Conservation (phyloP, 2,329 filamentous ascomycete genomes). For the Fusarium graminum region DNA sequence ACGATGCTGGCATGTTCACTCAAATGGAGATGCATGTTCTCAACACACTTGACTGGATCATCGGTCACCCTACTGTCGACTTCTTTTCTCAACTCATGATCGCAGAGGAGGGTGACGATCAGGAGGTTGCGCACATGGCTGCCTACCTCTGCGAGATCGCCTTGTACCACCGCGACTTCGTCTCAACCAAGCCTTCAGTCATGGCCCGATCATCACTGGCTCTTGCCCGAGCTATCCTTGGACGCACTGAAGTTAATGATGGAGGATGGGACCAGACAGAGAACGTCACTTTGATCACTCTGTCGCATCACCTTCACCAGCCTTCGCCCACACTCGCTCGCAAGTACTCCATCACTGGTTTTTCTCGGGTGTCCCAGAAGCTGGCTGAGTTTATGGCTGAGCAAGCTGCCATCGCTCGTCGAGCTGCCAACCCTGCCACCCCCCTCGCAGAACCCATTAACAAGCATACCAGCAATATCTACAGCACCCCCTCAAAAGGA, state of each 20-base stretch:
- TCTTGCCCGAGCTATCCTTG: slow-evolving; percentile 86
- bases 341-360: slow-evolving; percentile 69
- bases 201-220: slow-evolving; percentile 91
- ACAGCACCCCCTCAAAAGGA: slow-evolving; percentile 84
- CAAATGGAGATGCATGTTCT: slow-evolving; percentile 99
- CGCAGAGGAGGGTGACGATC: slow-evolving; percentile 81
- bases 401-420: slow-evolving; percentile 68
- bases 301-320: slow-evolving; percentile 71
- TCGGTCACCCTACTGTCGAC: slow-evolving; percentile 96
- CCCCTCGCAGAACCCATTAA: slow-evolving; percentile 68
- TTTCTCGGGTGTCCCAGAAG: slow-evolving; percentile 67
- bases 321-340: slow-evolving; percentile 69
- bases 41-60: slow-evolving; percentile 95
- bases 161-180: slow-evolving; percentile 96
- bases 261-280: slow-evolving; percentile 82
- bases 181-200: slow-evolving; percentile 89
- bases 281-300: slow-evolving; percentile 72
- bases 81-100: slow-evolving; percentile 91
- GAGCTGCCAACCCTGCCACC: slow-evolving; percentile 67
- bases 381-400: slow-evolving; percentile 71
- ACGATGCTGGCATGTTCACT: slow-evolving; percentile 99
- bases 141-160: slow-evolving; percentile 95
- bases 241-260: slow-evolving; percentile 80
- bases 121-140: slow-evolving; percentile 94
- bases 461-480: slow-evolving; percentile 68